phyloP scores from a whole-genome alignment of 495 filamentous ascomycete species.

The Aspergillus cavernicola region DNA sequence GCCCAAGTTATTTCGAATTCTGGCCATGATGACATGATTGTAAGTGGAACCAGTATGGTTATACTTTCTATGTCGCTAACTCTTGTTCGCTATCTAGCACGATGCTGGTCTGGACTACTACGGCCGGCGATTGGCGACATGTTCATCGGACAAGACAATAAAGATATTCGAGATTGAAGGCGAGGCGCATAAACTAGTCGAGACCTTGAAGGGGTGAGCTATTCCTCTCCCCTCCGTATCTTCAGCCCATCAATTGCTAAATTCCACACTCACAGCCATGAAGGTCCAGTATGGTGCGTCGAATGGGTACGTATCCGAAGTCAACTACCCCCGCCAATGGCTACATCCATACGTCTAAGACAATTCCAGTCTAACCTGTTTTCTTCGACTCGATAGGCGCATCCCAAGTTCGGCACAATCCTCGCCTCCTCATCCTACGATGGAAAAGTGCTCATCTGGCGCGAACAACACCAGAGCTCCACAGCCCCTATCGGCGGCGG shows the following conservation, averaged over 20 bases:
- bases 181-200: conserved; percentile 81
- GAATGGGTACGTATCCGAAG: conserved; percentile 64
- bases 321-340: background rate
- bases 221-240: background rate
- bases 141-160: conserved; percentile 96
- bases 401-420: conserved; percentile 97
- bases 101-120: conserved; percentile 99
- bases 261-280: conserved; percentile 58
- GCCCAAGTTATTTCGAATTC: conserved; percentile 82
- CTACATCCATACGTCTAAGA: background rate
- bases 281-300: conserved; percentile 94
- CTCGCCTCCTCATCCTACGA: conserved; percentile 92
- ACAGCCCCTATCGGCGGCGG: conserved; percentile 44
- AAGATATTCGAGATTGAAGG: conserved; percentile 99
- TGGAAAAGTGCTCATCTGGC: conserved; percentile 97
- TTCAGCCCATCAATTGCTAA: conserved; percentile 8
- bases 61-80: conserved; percentile 4
- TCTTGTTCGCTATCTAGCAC: conserved; percentile 55
- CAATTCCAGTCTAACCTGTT: background rate
- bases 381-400: conserved; percentile 51
- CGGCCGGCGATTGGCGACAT: conserved; percentile 92
- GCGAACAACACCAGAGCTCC: conserved; percentile 63
- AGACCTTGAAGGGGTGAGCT: conserved; percentile 87
- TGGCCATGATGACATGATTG: conserved; percentile 99
- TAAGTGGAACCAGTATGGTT: conserved; percentile 47